phyloP scores from a whole-genome alignment of 2,329 filamentous ascomycete species.

The Colletotrichum sp. region DNA sequence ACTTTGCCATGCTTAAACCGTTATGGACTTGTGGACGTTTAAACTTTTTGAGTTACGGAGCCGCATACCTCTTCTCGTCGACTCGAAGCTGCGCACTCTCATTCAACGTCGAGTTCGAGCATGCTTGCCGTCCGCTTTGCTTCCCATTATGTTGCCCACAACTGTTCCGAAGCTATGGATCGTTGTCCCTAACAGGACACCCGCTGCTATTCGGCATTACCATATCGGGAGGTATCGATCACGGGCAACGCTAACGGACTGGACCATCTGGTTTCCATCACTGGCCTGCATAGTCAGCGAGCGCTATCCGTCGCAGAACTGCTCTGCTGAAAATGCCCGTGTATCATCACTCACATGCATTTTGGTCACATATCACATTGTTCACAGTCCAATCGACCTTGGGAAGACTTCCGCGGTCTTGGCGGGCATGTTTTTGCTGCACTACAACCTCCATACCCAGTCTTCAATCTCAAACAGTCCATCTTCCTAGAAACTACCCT shows the following conservation, averaged over 20 bases:
- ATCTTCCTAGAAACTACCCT: background rate
- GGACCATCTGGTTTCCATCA: background rate
- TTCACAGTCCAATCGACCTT: background rate
- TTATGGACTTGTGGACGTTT: background rate
- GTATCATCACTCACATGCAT: background rate
- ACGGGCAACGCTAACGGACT: background rate
- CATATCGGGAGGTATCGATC: background rate
- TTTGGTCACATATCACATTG: conserved; percentile 2
- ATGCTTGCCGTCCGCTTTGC: background rate
- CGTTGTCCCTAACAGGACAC: background rate
- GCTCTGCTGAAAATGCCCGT: background rate
- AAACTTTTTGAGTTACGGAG: background rate
- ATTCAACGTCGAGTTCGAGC: background rate
- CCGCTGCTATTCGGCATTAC: background rate
- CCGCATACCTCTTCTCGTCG: background rate
- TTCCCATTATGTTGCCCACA: background rate
- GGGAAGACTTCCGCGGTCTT: conserved; percentile 16
- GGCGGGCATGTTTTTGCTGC: background rate
- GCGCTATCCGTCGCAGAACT: background rate
- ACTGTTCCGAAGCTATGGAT: background rate
- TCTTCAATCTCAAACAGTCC: background rate
- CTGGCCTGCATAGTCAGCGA: background rate
- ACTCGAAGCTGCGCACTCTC: background rate
- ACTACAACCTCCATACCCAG: background rate
- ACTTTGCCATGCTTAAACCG: background rate